Evolutionary conservation across 805 yeast genomes (phyloP).

Genomic region (Kazachstania kunashirensis): DNA sequence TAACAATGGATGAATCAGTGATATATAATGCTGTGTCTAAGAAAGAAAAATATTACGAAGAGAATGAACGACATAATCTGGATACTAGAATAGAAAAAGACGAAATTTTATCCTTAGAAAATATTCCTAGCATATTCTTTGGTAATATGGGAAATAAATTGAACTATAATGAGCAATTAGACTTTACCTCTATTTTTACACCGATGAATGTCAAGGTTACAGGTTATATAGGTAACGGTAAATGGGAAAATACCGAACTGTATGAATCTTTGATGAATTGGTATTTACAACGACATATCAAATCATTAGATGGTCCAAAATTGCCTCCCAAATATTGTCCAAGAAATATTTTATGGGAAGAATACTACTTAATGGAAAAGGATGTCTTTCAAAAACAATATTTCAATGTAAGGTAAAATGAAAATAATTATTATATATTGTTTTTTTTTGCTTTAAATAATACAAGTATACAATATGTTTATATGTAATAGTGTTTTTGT

Average conservation of each 20-base stretch:
- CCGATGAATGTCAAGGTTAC: conserved; percentile 10
- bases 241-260: conserved; percentile 8
- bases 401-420: neutral
- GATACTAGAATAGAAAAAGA: too few relatives aligned
- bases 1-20: neutral
- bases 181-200: conserved; percentile 7
- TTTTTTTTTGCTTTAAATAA: too few relatives aligned
- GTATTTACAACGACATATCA: conserved; percentile 10
- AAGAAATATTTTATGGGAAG: conserved; percentile 17
- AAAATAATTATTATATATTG: too few relatives aligned
- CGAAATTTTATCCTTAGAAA: conserved; percentile 6
- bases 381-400: too few relatives aligned
- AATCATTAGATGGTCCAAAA: conserved; percentile 10
- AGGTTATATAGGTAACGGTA: conserved; percentile 17
- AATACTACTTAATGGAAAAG: conserved; percentile 11
- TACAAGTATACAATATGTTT: too few relatives aligned
- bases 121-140: conserved; percentile 8
- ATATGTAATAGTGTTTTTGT: too few relatives aligned
- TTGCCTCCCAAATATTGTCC: conserved; percentile 19
- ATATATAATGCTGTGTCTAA: too few relatives aligned
- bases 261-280: conserved; percentile 6
- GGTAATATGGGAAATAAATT: conserved; percentile 4
- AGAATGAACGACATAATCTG: too few relatives aligned
- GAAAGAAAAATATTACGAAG: too few relatives aligned
- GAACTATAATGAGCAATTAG: conserved; percentile 5